phyloP scores from a whole-genome alignment of 2,329 filamentous ascomycete species.

The Pseudopyrenochaeta lycopersici region DNA sequence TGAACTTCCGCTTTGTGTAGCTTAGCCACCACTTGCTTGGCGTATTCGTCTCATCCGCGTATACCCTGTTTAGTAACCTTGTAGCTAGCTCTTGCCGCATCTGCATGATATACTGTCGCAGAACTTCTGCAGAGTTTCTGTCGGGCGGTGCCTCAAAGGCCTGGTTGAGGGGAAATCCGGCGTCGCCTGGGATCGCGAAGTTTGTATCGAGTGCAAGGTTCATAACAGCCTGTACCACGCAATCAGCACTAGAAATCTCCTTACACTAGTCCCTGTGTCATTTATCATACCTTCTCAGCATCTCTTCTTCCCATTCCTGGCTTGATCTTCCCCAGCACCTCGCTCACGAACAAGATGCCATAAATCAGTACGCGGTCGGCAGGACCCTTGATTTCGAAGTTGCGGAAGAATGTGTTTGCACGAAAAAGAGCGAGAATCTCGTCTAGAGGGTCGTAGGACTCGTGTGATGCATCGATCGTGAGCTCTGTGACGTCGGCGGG shows the following conservation, averaged over 20 bases:
- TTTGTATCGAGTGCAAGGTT: conserved; percentile 91
- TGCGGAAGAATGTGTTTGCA: conserved; percentile 98
- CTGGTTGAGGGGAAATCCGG: conserved; percentile 92
- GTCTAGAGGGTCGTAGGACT: conserved; percentile 96
- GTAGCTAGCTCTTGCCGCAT: conserved; percentile 90
- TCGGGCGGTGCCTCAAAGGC: conserved; percentile 91
- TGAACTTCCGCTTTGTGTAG: conserved; percentile 99
- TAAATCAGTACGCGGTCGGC: conserved; percentile 96
- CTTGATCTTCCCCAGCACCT: conserved; percentile 88
- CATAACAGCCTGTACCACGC: conserved; percentile 72
- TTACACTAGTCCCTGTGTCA: background rate
- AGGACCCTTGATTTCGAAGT: conserved; percentile 98
- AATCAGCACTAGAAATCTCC: conserved; percentile 3
- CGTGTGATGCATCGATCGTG: conserved; percentile 78
- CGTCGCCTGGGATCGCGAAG: conserved; percentile 94
- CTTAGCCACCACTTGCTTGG: conserved; percentile 94
- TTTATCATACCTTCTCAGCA: conserved; percentile 66
- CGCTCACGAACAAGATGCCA: conserved; percentile 92
- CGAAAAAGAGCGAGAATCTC: conserved; percentile 93
- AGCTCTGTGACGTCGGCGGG: conserved; percentile 63
- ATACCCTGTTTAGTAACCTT: conserved; percentile 85
- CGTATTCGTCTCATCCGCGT: conserved; percentile 72
- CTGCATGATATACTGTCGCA: conserved; percentile 90
- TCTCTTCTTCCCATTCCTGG: conserved; percentile 72
- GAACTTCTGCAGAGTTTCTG: conserved; percentile 85